A percentile compares a stretch with the other conserved stretches of the same genome.
These are phyloP conservation scores for Pseudocercospora fijiensis DNA, from an alignment of 2,329 filamentous ascomycete genomes.

Conservation along the genomic window DNA sequence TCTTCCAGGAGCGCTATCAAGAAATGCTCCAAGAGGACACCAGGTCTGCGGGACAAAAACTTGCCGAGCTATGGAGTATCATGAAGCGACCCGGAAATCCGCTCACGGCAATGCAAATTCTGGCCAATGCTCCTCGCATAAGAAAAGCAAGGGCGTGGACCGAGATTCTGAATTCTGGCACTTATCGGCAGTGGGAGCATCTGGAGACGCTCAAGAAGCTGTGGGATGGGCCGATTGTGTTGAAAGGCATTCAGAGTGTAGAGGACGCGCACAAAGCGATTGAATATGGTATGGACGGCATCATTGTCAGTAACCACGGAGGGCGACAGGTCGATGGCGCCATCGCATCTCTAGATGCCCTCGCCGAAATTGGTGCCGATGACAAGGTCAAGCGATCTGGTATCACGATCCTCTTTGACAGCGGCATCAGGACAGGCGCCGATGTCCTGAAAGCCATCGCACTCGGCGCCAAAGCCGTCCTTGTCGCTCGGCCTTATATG, in stretches of 20 bases:
- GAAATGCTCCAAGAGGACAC: slow-evolving; percentile 42
- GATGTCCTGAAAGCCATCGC: slow-evolving; percentile 55
- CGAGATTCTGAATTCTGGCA: slow-evolving; percentile 37
- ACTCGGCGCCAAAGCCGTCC: slow-evolving; percentile 58
- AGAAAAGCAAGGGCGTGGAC: slow-evolving; percentile 42
- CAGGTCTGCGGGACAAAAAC: slow-evolving; percentile 35
- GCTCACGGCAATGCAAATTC: slow-evolving; percentile 36
- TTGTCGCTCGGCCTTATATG: slow-evolving; percentile 59
- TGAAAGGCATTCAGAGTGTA: slow-evolving; percentile 59
- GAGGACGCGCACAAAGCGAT: slow-evolving; percentile 50
- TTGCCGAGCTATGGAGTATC: slow-evolving; percentile 41
- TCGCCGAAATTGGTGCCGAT: slow-evolving; percentile 63
- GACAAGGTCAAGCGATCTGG: slow-evolving; percentile 48
- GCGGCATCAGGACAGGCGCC: slow-evolving; percentile 51
- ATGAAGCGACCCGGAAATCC: slow-evolving; percentile 40
- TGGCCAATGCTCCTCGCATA: slow-evolving; percentile 38
- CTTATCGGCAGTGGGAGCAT: slow-evolving; percentile 57
- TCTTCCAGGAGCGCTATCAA: slow-evolving; percentile 55
- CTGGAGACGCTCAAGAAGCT: slow-evolving; percentile 57
- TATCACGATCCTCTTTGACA: slow-evolving; percentile 52
- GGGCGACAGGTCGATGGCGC: slow-evolving; percentile 54
- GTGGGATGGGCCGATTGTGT: slow-evolving; percentile 65
- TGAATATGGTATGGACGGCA: slow-evolving; percentile 51
- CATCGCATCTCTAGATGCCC: slow-evolving; percentile 53
- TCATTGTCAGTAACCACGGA: slow-evolving; percentile 57